Conservation (phyloP, 2,329 filamentous ascomycete species). For the Ophiocordyceps camponoti-saundersi region DNA sequence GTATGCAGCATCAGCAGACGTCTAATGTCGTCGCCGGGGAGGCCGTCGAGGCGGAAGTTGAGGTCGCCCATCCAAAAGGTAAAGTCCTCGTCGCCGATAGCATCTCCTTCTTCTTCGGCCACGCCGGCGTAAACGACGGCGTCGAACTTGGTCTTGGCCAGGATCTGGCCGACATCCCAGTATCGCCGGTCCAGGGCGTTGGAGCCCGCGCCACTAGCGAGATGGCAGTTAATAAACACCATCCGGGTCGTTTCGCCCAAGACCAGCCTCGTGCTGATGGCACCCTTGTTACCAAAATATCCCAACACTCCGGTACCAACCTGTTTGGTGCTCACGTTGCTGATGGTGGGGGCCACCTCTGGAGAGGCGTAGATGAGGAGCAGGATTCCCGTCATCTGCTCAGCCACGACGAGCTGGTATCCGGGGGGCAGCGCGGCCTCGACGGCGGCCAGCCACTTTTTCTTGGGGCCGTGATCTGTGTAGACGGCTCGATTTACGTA, state of each 20-base stretch:
- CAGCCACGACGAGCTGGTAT: conserved; percentile 60
- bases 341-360: conserved; percentile 54
- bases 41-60: conserved; percentile 79
- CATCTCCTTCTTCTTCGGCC: conserved; percentile 45
- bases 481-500: conserved; percentile 52
- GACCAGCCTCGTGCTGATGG: conserved; percentile 63
- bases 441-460: conserved; percentile 67
- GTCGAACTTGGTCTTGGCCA: conserved; percentile 60
- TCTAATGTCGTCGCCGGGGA: conserved; percentile 82
- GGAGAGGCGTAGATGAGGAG: conserved; percentile 76
- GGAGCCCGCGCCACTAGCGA: conserved; percentile 73
- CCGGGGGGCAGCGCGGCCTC: conserved; percentile 57
- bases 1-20: conserved; percentile 71
- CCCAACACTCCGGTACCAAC: conserved; percentile 84
- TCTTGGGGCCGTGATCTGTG: conserved; percentile 51
- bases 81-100: conserved; percentile 81
- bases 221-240: conserved; percentile 81
- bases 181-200: conserved; percentile 65
- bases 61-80: conserved; percentile 93
- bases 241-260: conserved; percentile 80
- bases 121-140: conserved; percentile 51
- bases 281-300: conserved; percentile 94
- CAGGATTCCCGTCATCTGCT: conserved; percentile 75
- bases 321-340: conserved; percentile 63
- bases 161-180: conserved; percentile 75